Evolutionary conservation across 2,329 filamentous ascomycete species (phyloP).

Genomic region (Eurotiales sp.): DNA sequence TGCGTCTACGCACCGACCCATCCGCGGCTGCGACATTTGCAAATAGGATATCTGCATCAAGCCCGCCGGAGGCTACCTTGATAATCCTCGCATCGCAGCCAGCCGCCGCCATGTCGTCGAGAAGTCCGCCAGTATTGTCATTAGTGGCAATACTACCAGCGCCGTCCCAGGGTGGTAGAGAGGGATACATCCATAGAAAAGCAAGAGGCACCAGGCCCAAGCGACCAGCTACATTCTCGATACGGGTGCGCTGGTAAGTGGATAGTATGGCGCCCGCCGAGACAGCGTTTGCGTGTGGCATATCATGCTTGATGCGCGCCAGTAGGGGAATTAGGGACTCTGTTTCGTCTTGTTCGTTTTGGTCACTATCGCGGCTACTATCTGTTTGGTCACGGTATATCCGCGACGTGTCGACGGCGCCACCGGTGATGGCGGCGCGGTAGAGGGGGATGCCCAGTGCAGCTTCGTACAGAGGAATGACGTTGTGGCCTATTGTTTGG

Average conservation of each 20-base stretch:
- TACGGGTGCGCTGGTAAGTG: constrained; percentile 92
- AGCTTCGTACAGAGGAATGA: constrained; percentile 78
- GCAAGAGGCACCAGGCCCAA: constrained; percentile 79
- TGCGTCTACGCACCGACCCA: constrained; percentile 40
- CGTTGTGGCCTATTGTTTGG: constrained; percentile 86
- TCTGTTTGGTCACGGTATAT: constrained; percentile 57
- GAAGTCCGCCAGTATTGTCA: constrained; percentile 44
- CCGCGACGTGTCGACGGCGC: constrained; percentile 64
- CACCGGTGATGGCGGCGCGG: constrained; percentile 70
- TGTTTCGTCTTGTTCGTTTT: constrained; percentile 47
- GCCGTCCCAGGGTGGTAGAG: constrained; percentile 54
- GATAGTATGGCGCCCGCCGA: constrained; percentile 90
- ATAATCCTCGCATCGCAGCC: constrained; percentile 86
- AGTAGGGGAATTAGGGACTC: constrained; percentile 80
- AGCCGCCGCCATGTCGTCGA: constrained; percentile 75
- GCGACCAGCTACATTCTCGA: constrained; percentile 84
- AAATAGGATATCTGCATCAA: constrained; percentile 80
- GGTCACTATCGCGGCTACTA: background rate
- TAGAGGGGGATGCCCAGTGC: constrained; percentile 82
- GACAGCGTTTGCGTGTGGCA: constrained; percentile 81
- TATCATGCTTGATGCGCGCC: constrained; percentile 58
- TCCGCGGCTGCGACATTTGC: constrained; percentile 62
- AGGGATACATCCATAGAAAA: constrained; percentile 88
- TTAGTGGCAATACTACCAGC: constrained; percentile 18
- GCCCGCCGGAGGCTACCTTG: constrained; percentile 87